Evolutionary conservation across 495 filamentous ascomycete species (phyloP), one percentile per base, ranked within the genome.

Genomic region (Penicillium ucsense): DNA sequence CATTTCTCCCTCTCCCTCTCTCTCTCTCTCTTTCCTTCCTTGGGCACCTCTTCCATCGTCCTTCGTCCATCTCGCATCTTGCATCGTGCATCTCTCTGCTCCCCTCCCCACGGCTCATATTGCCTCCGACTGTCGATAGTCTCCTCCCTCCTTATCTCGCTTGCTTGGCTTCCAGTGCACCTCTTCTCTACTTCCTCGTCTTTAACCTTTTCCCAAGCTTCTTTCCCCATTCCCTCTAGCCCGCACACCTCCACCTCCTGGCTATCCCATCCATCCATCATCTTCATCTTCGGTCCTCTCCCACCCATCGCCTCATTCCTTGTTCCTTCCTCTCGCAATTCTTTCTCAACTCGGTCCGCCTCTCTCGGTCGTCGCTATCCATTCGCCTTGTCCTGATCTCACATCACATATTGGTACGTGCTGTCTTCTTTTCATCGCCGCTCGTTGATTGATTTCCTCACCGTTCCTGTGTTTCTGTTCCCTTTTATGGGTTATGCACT

Each of bases 11-110:
- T 41, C 49, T 46, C 51, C 50, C 51, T 32, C 45, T 52, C 45
- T 46, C 35, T 46, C 35, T 41, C 49, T 44, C 40, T 40, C 43
- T 46, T 47, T 43, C 36, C 41, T 59, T 55, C 50, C 48, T 47
- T 46, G 45, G 35, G 49, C 37, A 31, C 27, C 41, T 5, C 12
- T 31, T 30, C 28, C 12, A 33, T 7, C 31, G 10, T 20, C 27
- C 31, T 12, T 20, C 30, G 6, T 43, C 30, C 30, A 42, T 29
- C 28, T 43, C 51, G 39, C 20, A 20, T 20, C 20, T 20, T 20
- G 20, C 20, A 20, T 20, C 20, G 1, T 20, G 20, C 20, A 20
- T 20, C 20, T 20, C 20, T 20, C 20, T 20, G 20, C 20, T 20
- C 20, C 20, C 20, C 20, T 20, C 20, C 20, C 20, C 1, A 20